Evolutionary conservation across 2,329 filamentous ascomycete species (phyloP), one percentile per base, ranked within the genome.

Genomic region (Alternaria consortialis): DNA sequence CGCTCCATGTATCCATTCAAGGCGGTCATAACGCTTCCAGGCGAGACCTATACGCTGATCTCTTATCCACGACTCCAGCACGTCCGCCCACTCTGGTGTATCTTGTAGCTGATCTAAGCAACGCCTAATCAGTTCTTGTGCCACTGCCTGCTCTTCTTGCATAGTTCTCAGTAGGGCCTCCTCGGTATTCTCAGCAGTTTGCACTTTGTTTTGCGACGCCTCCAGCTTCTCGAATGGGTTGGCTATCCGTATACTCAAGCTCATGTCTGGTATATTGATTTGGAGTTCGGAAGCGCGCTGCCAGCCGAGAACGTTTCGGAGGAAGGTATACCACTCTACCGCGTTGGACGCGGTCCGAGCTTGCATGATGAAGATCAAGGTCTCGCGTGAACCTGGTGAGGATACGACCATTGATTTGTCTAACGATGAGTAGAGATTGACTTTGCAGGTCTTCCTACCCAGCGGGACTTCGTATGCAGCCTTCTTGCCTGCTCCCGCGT

Each of bases 241-340:
- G 7, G 86, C 82, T 44, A 90, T 82, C 25, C 83, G 78, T 29
- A 91, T 76, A 31, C 82, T 86, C 29, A 90, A 81, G 48, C 83
- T 85, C 48, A 91, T 80, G 70, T 90, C 87, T 2, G 88, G 88
- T 11, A 90, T 85, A 61, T 86, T 84, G 66, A 91, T 84, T 55
- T 87, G 83, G 9, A 91, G 79, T 32, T 84, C 84, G 37, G 81
- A 80, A 5, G 86, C 82, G 55, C 86, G 83, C 46, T 83, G 80
- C 83, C 84, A 86, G 37, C 88, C 88, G 20, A 90, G 78, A 7
- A 85, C 80, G 53, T 86, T 85, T 12, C 84, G 81, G 13, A 91
- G 79, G 64, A 90, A 90, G 0, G 88, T 90, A 71, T 88, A 90
- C 88, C 88, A 91, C 72, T 91, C 88, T 9, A 89, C 85, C 7